These are phyloP conservation scores for Lactarius indigo DNA, from an alignment of 768 basidiomycete genomes.

Conservation along the genomic window DNA sequence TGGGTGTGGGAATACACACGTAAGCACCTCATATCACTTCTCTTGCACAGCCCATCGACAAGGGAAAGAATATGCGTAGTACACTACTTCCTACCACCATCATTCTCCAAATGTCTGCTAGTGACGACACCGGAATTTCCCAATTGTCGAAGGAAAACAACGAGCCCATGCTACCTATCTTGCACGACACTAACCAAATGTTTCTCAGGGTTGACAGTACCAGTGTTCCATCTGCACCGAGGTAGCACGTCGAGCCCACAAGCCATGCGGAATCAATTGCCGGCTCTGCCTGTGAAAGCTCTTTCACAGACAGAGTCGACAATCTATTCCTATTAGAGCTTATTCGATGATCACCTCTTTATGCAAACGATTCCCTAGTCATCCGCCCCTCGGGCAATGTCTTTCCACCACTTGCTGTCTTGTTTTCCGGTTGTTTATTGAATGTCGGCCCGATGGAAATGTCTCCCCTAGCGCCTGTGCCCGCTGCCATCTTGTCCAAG, in stretches of 20 bases:
- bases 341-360: slow-evolving; percentile 18
- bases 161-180: not conserved
- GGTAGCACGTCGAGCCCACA: not conserved
- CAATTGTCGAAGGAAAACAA: not conserved
- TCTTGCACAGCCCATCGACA: too few relatives aligned
- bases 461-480: slow-evolving; percentile 17
- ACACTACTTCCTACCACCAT: not conserved
- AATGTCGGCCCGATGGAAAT: not conserved
- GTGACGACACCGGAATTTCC: not conserved
- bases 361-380: not conserved
- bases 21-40: not conserved
- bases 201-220: not conserved
- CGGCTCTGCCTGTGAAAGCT: too few relatives aligned
- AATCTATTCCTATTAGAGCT: not conserved
- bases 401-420: slow-evolving; percentile 2
- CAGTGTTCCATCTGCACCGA: slow-evolving; percentile 2
- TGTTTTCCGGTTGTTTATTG: not conserved
- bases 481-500: not conserved
- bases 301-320: not conserved
- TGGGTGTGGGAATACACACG: too few relatives aligned
- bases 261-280: not conserved
- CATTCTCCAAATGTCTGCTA: not conserved
- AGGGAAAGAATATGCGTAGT: too few relatives aligned
- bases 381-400: not conserved
- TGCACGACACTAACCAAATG: not conserved